A percentile compares a stretch with the other conserved stretches of the same genome.
These are phyloP conservation scores for Ophiocytium majus DNA, from an alignment of 352 stramenopile genomes.

Conservation along the genomic window DNA sequence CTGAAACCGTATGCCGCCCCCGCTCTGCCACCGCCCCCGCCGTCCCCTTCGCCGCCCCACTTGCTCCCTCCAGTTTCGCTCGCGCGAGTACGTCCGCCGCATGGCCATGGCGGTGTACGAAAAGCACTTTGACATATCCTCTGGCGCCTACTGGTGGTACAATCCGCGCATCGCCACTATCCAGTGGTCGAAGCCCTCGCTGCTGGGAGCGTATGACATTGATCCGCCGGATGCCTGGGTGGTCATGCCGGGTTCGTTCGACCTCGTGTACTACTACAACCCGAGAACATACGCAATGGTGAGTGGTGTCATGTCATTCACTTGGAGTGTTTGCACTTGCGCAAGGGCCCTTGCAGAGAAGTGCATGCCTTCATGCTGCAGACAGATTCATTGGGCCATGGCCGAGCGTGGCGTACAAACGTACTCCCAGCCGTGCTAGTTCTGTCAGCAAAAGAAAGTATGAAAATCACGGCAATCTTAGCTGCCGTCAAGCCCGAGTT, in stretches of 20 bases:
- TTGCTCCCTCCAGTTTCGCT: not conserved
- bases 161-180: constrained; percentile 36
- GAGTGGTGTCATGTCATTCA: not conserved
- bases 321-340: no score
- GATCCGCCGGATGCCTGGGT: constrained; percentile 42
- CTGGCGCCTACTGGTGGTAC: constrained; percentile 40
- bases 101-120: constrained; percentile 39
- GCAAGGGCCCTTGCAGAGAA: constrained; percentile 37
- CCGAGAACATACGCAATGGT: constrained; percentile 34
- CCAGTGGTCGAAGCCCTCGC: constrained; percentile 30
- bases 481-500: no score
- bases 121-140: constrained; percentile 38
- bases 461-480: no score
- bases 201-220: constrained; percentile 31
- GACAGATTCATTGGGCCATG: constrained; percentile 1
- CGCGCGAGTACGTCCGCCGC: not conserved
- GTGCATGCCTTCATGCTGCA: not conserved
- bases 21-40: no score
- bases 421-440: not conserved
- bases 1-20: no score
- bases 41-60: no score
- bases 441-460: not conserved
- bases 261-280: constrained; percentile 47
- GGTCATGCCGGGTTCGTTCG: constrained; percentile 32
- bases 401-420: not conserved